phyloP scores from a whole-genome alignment of 208 protist genomes.

The Trypanosoma cruzi region DNA sequence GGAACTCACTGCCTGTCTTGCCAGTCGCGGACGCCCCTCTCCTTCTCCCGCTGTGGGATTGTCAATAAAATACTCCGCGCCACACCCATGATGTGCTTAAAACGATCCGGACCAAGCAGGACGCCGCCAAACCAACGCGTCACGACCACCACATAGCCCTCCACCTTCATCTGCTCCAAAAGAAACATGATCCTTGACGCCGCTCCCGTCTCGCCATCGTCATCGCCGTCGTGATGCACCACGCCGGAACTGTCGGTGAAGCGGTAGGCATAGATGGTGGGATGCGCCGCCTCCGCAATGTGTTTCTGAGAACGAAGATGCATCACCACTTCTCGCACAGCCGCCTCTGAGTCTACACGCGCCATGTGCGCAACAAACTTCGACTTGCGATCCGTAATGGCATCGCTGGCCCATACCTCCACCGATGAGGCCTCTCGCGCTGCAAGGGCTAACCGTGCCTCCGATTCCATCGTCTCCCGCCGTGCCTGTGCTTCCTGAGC shows the following conservation, averaged over 20 bases:
- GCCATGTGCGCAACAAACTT: conserved; percentile 91
- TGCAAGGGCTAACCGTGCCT: conserved; percentile 6
- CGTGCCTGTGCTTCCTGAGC: not conserved
- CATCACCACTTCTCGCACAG: conserved; percentile 56
- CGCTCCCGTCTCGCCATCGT: conserved; percentile 94
- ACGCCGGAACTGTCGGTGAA: conserved; percentile 61
- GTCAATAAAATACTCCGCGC: conserved; percentile 65
- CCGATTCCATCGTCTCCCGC: conserved; percentile 5
- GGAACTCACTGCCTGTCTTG: not conserved
- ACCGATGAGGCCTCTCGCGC: conserved; percentile 22
- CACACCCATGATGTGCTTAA: conserved; percentile 93
- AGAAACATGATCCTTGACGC: conserved; percentile 86
- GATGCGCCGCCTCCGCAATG: conserved; percentile 86
- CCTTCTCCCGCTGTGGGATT: conserved; percentile 55
- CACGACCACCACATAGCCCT: conserved; percentile 91
- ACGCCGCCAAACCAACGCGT: conserved; percentile 97
- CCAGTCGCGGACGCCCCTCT: not conserved
- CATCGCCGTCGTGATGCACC: conserved; percentile 89
- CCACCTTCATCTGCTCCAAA: conserved; percentile 78
- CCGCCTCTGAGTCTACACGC: conserved; percentile 43
- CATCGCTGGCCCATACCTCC: conserved; percentile 49
- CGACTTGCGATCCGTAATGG: conserved; percentile 82
- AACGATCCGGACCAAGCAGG: conserved; percentile 93
- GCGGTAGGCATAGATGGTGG: conserved; percentile 95
- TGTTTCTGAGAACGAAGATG: conserved; percentile 53